A percentile compares a stretch with the other conserved stretches of the same genome.
These are phyloP conservation scores for Mycena belliarum DNA, from an alignment of 768 basidiomycete species.

Conservation along the genomic window DNA sequence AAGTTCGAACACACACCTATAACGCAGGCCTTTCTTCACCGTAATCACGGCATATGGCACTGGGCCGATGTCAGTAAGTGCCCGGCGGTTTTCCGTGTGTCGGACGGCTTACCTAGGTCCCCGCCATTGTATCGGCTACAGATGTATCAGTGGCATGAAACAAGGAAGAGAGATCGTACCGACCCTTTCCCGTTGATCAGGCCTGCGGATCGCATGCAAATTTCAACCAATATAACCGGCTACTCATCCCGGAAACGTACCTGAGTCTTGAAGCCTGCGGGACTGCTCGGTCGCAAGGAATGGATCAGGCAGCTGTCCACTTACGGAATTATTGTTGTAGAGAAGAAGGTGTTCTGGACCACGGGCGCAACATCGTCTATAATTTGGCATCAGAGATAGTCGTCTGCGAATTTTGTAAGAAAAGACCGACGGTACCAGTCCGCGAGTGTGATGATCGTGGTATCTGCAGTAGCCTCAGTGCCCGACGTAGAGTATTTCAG, in stretches of 20 bases:
- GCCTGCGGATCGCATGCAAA: too few relatives aligned
- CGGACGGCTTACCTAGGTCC: too few relatives aligned
- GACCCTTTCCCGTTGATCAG: constrained; percentile 43
- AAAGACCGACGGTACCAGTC: constrained; percentile 27
- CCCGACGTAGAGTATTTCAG: not conserved
- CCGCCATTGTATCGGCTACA: too few relatives aligned
- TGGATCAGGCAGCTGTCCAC: too few relatives aligned
- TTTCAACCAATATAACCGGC: too few relatives aligned
- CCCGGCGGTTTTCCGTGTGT: too few relatives aligned
- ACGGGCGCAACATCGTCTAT: constrained; percentile 37
- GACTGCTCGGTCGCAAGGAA: too few relatives aligned
- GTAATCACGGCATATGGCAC: constrained; percentile 43
- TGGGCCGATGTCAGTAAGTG: constrained; percentile 37
- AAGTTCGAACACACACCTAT: too few relatives aligned
- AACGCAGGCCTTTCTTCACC: constrained; percentile 41
- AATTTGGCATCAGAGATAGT: too few relatives aligned
- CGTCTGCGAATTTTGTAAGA: not conserved
- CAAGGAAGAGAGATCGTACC: not conserved
- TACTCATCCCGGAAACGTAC: too few relatives aligned
- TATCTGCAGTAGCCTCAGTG: constrained; percentile 20
- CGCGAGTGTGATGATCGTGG: constrained; percentile 38
- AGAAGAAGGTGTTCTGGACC: constrained; percentile 33
- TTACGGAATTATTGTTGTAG: constrained; percentile 33
- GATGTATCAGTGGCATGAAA: too few relatives aligned
- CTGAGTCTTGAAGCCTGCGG: constrained; percentile 36